Evolutionary conservation across 306 rosid genomes (phyloP), one percentile per base, ranked within the genome.

Genomic region (cucumber (Cucumis sativus)): DNA sequence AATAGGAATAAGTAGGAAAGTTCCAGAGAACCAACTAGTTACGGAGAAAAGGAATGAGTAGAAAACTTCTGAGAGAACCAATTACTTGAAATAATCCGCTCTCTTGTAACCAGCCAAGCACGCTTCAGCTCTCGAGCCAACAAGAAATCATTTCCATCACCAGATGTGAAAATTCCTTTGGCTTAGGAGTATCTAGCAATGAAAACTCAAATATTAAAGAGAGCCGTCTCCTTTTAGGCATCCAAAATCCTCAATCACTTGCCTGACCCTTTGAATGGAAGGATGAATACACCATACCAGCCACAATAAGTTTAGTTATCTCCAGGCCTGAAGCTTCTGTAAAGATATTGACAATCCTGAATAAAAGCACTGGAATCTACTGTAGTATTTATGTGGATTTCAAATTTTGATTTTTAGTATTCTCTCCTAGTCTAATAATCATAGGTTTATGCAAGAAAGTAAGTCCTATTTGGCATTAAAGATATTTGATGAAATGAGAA

Each of bases 381-480:
- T 47, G 40, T 45, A 43, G 75, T 47, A 43, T 70, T 52, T 52
- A 77, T 39, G 21, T 68, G 35, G 65, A 28, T 78, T 79, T 60
- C 40, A 35, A 79, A 43, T 28, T 71, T 79, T 79, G 63, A 60
- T 43, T 70, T 20, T 45, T 33, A 69, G 33, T 45, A 21, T 33
- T 60, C 41, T 41, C 37, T 57, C 73, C 20, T 64, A 25, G 58
- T 68, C 56, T 63, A 56, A 55, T 82, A 66, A 51, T 74, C 72
- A 75, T 57, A 77, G 64, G 47, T 83, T 71, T 57, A 67, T 85
- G 84, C 89, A 95, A 97, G 97, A 80, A 73, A 82, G 93, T 35
- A 95, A 87, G 83, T 92, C 99, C 21, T 84, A 74, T 43, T 76
- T 89, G 97, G 88, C 99, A 76, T 71, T 92, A 59, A 89, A 88